A percentile compares a stretch with the other conserved stretches of the same genome.
These are phyloP conservation scores for Oryza brachyantha DNA, from an alignment of 176 grass and related monocot genomes.

Conservation along the genomic window DNA sequence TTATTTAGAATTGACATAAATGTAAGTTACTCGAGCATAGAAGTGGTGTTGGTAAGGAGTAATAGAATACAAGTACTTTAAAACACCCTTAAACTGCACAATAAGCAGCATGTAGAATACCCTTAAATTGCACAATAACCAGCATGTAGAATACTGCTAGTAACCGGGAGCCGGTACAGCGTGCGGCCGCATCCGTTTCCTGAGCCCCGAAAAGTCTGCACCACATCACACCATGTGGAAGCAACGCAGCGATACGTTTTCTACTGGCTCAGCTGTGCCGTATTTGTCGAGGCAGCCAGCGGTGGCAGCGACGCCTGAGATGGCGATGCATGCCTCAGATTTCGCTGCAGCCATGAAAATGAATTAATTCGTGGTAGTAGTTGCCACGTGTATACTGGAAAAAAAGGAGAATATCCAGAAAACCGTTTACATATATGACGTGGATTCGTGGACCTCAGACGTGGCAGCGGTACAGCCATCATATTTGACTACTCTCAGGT, in stretches of 20 bases:
- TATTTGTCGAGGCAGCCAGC: conserved; percentile 8
- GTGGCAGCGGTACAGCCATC: conserved; percentile 7
- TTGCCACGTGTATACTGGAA: background rate
- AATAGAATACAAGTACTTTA: no score
- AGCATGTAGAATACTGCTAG: no score
- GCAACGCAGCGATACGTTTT: background rate
- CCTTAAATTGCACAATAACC: no score
- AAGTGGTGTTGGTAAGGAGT: no score
- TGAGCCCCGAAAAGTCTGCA: background rate
- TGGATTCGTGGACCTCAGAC: background rate
- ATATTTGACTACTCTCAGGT: background rate
- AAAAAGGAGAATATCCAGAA: background rate
- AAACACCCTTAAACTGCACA: no score
- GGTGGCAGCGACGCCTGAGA: background rate
- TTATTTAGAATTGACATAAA: no score
- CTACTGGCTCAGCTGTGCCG: background rate
- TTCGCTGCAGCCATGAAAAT: background rate
- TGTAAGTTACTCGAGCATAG: no score
- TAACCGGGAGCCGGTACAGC: background rate
- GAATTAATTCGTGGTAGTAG: background rate
- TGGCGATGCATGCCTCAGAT: background rate
- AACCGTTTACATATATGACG: background rate
- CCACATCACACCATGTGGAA: conserved; percentile 1
- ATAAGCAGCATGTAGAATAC: no score
- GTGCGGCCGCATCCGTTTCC: background rate